Evolutionary conservation across 768 basidiomycete species (phyloP).

Genomic region (Macrolepiota albuminosa): DNA sequence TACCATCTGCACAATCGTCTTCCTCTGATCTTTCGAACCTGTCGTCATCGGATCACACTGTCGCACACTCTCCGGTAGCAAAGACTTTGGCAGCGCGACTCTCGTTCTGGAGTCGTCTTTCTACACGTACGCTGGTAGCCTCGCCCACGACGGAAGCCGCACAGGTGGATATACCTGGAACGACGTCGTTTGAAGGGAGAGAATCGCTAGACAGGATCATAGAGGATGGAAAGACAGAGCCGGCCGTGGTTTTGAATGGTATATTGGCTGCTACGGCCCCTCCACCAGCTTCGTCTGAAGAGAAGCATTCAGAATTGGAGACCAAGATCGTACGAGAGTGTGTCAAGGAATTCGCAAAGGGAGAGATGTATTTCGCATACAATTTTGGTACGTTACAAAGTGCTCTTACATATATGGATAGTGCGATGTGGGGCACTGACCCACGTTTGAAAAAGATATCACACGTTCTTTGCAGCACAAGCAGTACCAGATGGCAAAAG

Average conservation of each 20-base stretch:
- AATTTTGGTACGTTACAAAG: conserved; percentile 58
- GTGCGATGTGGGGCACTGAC: background rate
- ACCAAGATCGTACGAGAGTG: conserved; percentile 79
- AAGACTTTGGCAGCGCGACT: conserved; percentile 61
- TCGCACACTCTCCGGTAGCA: conserved; percentile 46
- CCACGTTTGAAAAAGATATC: conserved; percentile 45
- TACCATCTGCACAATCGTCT: conserved; percentile 36
- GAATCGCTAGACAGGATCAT: conserved; percentile 41
- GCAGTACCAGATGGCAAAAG: conserved; percentile 56
- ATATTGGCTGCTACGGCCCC: conserved; percentile 61
- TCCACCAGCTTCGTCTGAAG: conserved; percentile 56
- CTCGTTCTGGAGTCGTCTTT: conserved; percentile 70
- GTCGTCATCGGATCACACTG: conserved; percentile 45
- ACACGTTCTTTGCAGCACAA: conserved; percentile 83
- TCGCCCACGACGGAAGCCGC: conserved; percentile 5
- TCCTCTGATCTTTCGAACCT: conserved; percentile 53
- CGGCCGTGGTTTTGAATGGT: conserved; percentile 47
- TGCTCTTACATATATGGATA: too few species aligned
- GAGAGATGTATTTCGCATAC: conserved; percentile 89
- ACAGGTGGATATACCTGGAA: conserved; percentile 3
- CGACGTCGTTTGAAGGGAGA: conserved; percentile 21
- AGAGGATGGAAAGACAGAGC: conserved; percentile 39
- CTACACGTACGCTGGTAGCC: conserved; percentile 35
- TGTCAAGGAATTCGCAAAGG: conserved; percentile 71
- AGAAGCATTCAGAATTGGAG: conserved; percentile 73